Conservation (phyloP, 202 grass and related monocot species). For the Setaria italica region DNA sequence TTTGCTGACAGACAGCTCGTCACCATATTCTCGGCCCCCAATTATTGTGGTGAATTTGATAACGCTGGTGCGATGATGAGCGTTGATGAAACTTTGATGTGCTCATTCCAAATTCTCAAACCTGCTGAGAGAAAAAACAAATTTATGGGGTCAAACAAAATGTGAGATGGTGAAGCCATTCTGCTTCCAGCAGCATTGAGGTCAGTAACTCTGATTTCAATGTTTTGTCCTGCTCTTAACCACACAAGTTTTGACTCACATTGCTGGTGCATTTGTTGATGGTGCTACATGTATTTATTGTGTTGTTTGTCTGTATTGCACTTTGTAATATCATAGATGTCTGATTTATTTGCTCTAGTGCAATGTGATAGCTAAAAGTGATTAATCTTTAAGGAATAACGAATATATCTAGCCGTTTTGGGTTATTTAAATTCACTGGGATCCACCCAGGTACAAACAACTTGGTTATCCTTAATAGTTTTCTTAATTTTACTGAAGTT, state of each 20-base stretch:
- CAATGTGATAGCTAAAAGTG: not conserved
- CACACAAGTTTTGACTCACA: not conserved
- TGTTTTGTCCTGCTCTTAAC: constrained; percentile 11
- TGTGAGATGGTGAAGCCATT: constrained; percentile 58
- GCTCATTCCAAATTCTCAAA: constrained; percentile 97
- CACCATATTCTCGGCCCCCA: constrained; percentile 93
- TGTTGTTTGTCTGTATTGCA: not conserved
- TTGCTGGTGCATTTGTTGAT: not conserved
- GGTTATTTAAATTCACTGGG: not conserved
- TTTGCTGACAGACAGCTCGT: constrained; percentile 94
- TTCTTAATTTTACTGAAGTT: constrained; percentile 6
- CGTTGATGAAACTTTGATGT: constrained; percentile 95
- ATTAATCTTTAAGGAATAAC: not conserved
- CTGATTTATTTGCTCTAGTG: constrained; percentile 13
- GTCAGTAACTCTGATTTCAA: constrained; percentile 45
- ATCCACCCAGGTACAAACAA: not conserved
- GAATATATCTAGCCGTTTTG: not conserved
- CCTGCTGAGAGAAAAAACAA: constrained; percentile 87
- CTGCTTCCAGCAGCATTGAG: constrained; percentile 42
- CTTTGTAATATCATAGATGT: not conserved
- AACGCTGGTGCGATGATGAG: constrained; percentile 98
- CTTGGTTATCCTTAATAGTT: not conserved
- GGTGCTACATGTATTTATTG: not conserved
- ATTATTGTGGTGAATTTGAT: constrained; percentile 97
- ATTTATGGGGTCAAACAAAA: constrained; percentile 80